A percentile compares a stretch with the other conserved stretches of the same genome.
phyloP scores from a whole-genome alignment of 1,284 basidiomycete species.

The Ceratobasidium theobromae region DNA sequence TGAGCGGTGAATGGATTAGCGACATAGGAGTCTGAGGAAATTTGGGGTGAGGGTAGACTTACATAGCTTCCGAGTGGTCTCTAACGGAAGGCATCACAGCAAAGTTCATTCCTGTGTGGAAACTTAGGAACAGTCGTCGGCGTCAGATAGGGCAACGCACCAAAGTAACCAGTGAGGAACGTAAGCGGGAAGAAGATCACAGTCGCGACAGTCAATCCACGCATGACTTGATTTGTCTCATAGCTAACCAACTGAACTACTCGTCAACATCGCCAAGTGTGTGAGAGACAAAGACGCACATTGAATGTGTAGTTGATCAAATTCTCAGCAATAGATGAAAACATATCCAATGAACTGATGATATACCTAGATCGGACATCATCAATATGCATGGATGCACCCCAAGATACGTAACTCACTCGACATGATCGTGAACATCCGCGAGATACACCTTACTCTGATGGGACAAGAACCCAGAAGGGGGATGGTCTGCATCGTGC shows the following conservation, averaged over 20 bases:
- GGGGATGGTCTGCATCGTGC: background rate
- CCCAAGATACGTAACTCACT: background rate
- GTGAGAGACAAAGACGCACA: slow-evolving; percentile 42
- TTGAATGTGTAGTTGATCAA: slow-evolving; percentile 69
- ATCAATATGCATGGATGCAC: background rate
- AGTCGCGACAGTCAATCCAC: slow-evolving; percentile 60
- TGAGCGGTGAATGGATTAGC: slow-evolving; percentile 38
- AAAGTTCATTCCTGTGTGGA: slow-evolving; percentile 66
- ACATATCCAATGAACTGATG: slow-evolving; percentile 65
- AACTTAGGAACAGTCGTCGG: slow-evolving; percentile 42
- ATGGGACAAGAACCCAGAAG: slow-evolving; percentile 64
- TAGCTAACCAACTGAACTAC: slow-evolving; percentile 51
- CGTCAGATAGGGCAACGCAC: slow-evolving; percentile 43
- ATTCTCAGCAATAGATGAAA: slow-evolving; percentile 64
- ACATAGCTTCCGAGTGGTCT: slow-evolving; percentile 46
- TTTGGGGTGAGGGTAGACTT: slow-evolving; percentile 38
- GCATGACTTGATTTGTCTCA: slow-evolving; percentile 72
- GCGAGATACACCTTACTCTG: slow-evolving; percentile 65
- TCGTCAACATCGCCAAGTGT: background rate
- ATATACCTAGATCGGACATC: slow-evolving; percentile 41
- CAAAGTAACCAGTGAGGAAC: slow-evolving; percentile 70
- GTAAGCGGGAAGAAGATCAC: slow-evolving; percentile 71
- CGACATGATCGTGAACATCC: slow-evolving; percentile 25
- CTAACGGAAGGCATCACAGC: slow-evolving; percentile 47
- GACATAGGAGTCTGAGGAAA: slow-evolving; percentile 10